These are phyloP conservation scores for Pogostemon cablin DNA, from an alignment of 257 asterid species.

Conservation along the genomic window DNA sequence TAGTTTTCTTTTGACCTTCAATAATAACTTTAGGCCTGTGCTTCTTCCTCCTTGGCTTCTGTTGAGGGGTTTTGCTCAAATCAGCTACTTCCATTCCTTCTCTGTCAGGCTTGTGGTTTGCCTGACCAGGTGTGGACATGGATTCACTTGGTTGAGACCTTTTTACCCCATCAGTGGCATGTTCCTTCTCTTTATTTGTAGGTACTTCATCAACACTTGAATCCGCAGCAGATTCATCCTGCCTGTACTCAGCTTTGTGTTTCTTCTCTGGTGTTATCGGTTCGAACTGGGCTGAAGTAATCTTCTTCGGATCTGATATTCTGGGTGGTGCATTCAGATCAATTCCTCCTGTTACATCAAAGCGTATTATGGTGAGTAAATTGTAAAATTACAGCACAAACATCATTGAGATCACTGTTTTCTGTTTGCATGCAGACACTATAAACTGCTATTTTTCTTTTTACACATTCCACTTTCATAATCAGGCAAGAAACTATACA, in stretches of 20 bases:
- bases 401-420: background rate
- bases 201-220: slow-evolving; percentile 31
- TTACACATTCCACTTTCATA: slow-evolving; percentile 12
- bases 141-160: slow-evolving; percentile 34
- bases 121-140: slow-evolving; percentile 47
- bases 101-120: slow-evolving; percentile 79
- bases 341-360: slow-evolving; percentile 52
- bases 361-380: slow-evolving; percentile 31
- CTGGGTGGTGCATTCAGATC: slow-evolving; percentile 54
- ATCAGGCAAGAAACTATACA: slow-evolving; percentile 20
- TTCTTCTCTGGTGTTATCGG: slow-evolving; percentile 68
- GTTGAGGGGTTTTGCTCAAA: slow-evolving; percentile 63
- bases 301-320: slow-evolving; percentile 39
- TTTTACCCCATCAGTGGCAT: slow-evolving; percentile 33
- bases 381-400: slow-evolving; percentile 22
- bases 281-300: slow-evolving; percentile 41
- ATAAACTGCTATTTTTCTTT: slow-evolving; percentile 22
- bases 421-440: background rate
- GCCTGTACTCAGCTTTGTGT: slow-evolving; percentile 37
- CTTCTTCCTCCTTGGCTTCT: slow-evolving; percentile 70
- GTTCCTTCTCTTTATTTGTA: slow-evolving; percentile 31
- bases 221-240: slow-evolving; percentile 29
- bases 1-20: slow-evolving; percentile 59
- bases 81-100: slow-evolving; percentile 56
- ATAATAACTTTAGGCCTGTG: slow-evolving; percentile 92